Evolutionary conservation across 1,284 basidiomycete genomes (phyloP), one percentile per base, ranked within the genome.

Genomic region (Cryptococcus sp.): DNA sequence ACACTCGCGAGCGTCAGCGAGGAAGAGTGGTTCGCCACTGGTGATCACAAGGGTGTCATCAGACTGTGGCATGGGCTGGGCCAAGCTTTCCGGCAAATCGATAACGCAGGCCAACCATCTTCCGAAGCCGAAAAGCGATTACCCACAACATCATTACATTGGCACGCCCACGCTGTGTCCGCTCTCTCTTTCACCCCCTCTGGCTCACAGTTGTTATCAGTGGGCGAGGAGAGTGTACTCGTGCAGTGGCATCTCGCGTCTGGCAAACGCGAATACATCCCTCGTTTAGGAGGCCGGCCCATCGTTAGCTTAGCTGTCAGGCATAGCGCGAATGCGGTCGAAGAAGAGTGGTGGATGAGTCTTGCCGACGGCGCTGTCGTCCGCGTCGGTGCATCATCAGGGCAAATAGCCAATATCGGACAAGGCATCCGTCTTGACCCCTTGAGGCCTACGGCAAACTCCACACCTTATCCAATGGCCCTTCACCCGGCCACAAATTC

Each of bases 161-260:
- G 96, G 96, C 96, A 99, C 73, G 89, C 95, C 0, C 94, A 99
- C 75, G 86, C 92, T 5, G 91, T 99, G n/a, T 86, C 89, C 2
- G 89, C 90, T 1, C 79, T 99, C 25, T 82, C 88, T 0, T 99
- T 97, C 77, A 91, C 93, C 0, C 79, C 87, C 2, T 94, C 94
- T 65, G 96, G 96, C 15, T 89, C 92, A 3, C 94, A 97, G 73
- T 81, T 99, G 20, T 80, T 99, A 49, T 96, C 91, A 55, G 96
- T 93, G 65, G 96, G 96, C 47, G 93, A 98, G 75, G 96, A 99
- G 78, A 86, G 90, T 39, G 95, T 97, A 1, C 80, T 99, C 8
- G 95, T 99, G 23, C 87, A 96, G 56, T 99, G 96, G 96, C 91
- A 94, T 71, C 75, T 96, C 41, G 87, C 91, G 64, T 86, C 87